phyloP scores from a whole-genome alignment of 1,139 yeast genomes.

The Blastobotrys malaysiensis region DNA sequence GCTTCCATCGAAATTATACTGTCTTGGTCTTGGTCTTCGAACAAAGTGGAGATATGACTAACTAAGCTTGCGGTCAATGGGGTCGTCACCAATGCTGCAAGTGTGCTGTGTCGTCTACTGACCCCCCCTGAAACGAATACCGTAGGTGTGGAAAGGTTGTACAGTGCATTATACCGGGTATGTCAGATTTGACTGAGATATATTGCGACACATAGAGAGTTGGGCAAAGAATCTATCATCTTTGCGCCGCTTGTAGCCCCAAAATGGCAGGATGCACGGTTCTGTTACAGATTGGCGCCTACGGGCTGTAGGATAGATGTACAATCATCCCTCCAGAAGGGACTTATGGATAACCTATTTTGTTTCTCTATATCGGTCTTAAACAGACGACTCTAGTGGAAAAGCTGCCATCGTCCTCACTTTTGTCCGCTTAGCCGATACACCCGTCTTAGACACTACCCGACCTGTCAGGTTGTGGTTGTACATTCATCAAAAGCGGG shows the following conservation, averaged over 20 bases:
- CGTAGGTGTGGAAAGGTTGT: no score
- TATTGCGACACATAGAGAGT: no score
- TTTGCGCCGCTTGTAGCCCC: neutral
- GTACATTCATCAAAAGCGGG: neutral
- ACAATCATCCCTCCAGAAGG: neutral
- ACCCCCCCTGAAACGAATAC: no score
- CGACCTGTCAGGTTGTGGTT: neutral
- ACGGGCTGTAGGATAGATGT: neutral
- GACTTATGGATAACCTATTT: neutral
- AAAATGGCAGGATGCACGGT: neutral
- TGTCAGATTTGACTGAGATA: neutral
- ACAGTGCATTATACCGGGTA: no score
- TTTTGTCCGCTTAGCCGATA: neutral
- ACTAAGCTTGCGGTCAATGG: no score
- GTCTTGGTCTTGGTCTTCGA: no score
- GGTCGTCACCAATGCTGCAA: no score
- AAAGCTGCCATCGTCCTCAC: neutral
- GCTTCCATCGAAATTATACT: no score
- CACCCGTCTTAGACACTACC: neutral
- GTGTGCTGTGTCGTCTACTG: no score
- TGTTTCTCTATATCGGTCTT: neutral
- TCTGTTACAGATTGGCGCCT: neutral
- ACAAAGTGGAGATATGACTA: no score
- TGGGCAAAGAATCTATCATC: no score
- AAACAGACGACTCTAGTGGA: neutral